Base-by-base conservation (phyloP, 2,329 filamentous ascomycete species). In the Coniochaeta sp. region DNA sequence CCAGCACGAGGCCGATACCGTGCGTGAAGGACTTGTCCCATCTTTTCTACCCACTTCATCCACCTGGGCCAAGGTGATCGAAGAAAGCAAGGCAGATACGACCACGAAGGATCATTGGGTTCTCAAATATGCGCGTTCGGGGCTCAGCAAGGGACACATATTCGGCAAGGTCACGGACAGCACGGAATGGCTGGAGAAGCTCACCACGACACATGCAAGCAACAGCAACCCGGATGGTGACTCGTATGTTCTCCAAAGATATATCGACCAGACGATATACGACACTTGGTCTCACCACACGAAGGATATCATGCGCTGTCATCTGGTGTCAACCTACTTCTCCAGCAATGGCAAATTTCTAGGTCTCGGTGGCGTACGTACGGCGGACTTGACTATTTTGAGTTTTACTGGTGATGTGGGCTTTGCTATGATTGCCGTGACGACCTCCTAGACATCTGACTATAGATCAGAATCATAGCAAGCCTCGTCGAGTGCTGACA, bases 211-310 rank as follows among this genome's bases (percentile, higher is more conserved):
- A 22, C 33, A 58, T 3, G 56, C n/a, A 31, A 58, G 34, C 38
- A 58, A 58, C 34, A 24, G 56, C 38, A 43, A 36, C 26, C 56
- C 33, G 3, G 56, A 58, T 5, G 33, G 38, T 12, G 56, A 40
- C 56, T 58, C 56, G 9, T 58, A 58, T 16, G 56, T 58, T 43
- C 56, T 58, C 6, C 56, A 58, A 19, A 26, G n/a, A 31, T 58
- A 58, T 28, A 58, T 58, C n/a, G 56, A 58, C 8, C 56, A 58
- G 34, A 28, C 22, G 36, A 19, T 44, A 12, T 58, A 38, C 17
- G 36, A 58, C 11, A 17, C 9, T 17, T 58, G 56, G 56, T 40
- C 34, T 9, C 56, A 58, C 56, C 9, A 28, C n/a, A 43, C 24
- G 24, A 36, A 44, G 6, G 22, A 58, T 9, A 58, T 58, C n/a